Conservation (phyloP, 257 asterid genomes). For the Rhazya stricta region DNA sequence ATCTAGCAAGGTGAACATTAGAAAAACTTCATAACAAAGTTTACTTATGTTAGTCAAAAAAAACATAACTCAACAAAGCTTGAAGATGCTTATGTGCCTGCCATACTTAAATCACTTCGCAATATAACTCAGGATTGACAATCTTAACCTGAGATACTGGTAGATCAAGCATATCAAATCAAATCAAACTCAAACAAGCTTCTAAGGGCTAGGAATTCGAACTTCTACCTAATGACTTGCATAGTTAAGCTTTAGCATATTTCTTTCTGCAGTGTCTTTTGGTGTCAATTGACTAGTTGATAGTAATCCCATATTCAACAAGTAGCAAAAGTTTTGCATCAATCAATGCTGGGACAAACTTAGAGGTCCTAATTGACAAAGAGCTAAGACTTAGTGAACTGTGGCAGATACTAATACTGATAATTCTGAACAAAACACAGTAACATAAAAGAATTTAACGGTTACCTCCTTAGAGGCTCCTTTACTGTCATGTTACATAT, state of each 20-base stretch:
- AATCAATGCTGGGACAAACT: neutral
- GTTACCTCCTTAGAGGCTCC: constrained; percentile 69
- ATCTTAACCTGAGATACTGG: neutral
- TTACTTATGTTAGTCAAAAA: neutral
- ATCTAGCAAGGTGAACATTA: neutral
- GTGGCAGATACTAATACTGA: neutral
- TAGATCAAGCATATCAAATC: neutral
- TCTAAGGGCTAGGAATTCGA: neutral
- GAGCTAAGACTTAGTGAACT: neutral
- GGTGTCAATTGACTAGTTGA: neutral
- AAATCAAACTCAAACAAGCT: neutral
- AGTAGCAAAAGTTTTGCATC: neutral
- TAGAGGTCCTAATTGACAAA: neutral
- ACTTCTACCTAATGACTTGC: neutral
- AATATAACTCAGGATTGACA: neutral
- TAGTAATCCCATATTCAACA: neutral
- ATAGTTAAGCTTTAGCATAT: neutral
- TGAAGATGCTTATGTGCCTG: neutral
- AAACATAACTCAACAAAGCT: neutral
- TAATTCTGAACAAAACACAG: neutral
- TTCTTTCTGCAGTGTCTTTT: neutral
- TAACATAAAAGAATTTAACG: neutral
- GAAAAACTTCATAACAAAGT: neutral
- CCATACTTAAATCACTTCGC: neutral
- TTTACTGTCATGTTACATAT: constrained; percentile 90